Conservation (phyloP, 2,329 filamentous ascomycete genomes). For the Aureobasidium mangrovei region DNA sequence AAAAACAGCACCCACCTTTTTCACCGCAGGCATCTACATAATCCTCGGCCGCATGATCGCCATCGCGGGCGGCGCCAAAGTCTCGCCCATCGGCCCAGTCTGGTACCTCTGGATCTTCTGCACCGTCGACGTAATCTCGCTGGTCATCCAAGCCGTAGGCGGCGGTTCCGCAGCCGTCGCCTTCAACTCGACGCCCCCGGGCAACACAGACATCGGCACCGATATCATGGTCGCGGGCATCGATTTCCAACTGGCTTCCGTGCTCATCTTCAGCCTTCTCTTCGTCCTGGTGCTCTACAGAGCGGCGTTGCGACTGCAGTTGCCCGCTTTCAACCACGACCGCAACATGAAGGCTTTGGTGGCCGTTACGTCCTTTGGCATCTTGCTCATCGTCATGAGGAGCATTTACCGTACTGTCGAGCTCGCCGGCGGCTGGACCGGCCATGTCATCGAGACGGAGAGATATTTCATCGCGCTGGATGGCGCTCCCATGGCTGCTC, state of each 20-base stretch:
- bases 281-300: slow-evolving; percentile 20
- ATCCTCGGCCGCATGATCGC: slow-evolving; percentile 51
- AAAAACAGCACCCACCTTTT: slow-evolving; percentile 48
- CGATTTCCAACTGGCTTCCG: slow-evolving; percentile 50
- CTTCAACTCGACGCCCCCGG: slow-evolving; percentile 23
- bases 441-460: slow-evolving; percentile 46
- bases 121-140: slow-evolving; percentile 52
- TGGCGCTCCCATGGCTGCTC: slow-evolving; percentile 45
- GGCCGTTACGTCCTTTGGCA: neutral
- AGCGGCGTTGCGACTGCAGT: neutral
- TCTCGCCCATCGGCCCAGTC: slow-evolving; percentile 19
- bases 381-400: slow-evolving; percentile 49
- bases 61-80: slow-evolving; percentile 38
- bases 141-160: slow-evolving; percentile 52
- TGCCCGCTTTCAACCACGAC: slow-evolving; percentile 10
- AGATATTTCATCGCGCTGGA: slow-evolving; percentile 43
- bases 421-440: slow-evolving; percentile 54
- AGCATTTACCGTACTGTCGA: slow-evolving; percentile 59
- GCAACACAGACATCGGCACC: slow-evolving; percentile 35
- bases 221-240: slow-evolving; percentile 59
- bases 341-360: slow-evolving; percentile 22
- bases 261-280: slow-evolving; percentile 46
- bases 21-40: slow-evolving; percentile 56
- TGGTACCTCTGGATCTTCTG: slow-evolving; percentile 43
- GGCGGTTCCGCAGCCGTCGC: slow-evolving; percentile 34